A percentile compares a stretch with the other conserved stretches of the same genome.
These are phyloP conservation scores for Lactarius evosmus DNA, from an alignment of 768 basidiomycete species.

Conservation along the genomic window DNA sequence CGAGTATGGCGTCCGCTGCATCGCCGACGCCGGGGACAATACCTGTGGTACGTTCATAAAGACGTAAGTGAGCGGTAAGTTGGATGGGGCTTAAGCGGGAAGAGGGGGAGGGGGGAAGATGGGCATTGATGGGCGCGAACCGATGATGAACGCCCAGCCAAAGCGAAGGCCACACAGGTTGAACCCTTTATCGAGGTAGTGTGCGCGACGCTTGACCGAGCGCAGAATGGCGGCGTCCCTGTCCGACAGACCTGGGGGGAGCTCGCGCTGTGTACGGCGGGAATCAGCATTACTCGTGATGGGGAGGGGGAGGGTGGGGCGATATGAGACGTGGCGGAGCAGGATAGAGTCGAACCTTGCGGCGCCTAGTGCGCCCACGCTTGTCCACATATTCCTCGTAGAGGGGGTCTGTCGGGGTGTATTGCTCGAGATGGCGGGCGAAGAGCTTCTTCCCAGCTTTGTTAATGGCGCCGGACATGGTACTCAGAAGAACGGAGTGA, in stretches of 20 bases:
- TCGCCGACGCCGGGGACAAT: constrained; percentile 71
- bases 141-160: constrained; percentile 81
- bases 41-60: constrained; percentile 35
- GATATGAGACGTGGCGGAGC: not conserved
- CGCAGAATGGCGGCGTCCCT: constrained; percentile 74
- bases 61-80: not conserved
- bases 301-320: not conserved
- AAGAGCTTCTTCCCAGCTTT: constrained; percentile 61
- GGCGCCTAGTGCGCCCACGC: constrained; percentile 52
- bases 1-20: constrained; percentile 55
- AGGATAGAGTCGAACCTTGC: constrained; percentile 45
- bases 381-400: constrained; percentile 63
- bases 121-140: constrained; percentile 31
- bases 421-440: constrained; percentile 58
- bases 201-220: constrained; percentile 72
- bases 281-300: not conserved
- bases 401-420: constrained; percentile 68
- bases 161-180: constrained; percentile 74
- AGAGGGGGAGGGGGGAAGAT: not conserved
- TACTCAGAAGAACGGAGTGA: not conserved
- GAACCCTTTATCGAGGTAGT: constrained; percentile 87
- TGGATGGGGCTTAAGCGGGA: not conserved
- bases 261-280: constrained; percentile 47
- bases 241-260: constrained; percentile 71
- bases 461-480: constrained; percentile 30